Conservation (phyloP, 306 rosid genomes). For the Elaeagnus macrophylla region DNA sequence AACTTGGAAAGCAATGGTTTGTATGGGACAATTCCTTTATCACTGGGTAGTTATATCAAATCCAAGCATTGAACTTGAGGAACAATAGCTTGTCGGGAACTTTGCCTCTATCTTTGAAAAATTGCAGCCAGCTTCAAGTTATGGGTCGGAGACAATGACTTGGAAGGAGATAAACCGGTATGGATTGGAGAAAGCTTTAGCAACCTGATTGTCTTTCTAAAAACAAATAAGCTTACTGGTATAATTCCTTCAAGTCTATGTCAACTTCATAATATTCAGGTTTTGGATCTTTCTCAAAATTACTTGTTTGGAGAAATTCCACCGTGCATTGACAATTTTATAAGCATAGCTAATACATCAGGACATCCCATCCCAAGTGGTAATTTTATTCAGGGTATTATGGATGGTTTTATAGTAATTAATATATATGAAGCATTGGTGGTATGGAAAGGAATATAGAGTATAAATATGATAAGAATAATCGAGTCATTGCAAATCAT, state of each 20-base stretch:
- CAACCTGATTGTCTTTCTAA: neutral
- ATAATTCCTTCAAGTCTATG: neutral
- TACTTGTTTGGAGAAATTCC: neutral
- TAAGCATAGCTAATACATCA: neutral
- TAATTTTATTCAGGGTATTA: too few relatives aligned
- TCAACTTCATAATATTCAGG: neutral
- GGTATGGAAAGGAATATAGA: neutral
- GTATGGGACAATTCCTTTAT: neutral
- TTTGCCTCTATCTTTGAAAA: neutral
- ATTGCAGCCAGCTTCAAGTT: neutral
- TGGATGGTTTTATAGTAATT: neutral
- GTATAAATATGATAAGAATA: neutral
- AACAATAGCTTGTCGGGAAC: neutral
- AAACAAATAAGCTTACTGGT: neutral
- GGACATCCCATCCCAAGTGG: neutral
- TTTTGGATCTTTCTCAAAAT: neutral
- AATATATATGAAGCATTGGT: neutral
- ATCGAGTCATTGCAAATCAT: neutral
- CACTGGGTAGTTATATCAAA: neutral
- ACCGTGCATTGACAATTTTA: neutral
- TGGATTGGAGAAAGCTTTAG: neutral
- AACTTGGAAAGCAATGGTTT: neutral
- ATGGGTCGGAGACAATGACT: neutral
- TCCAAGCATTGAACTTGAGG: neutral
- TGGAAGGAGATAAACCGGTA: neutral